These are phyloP conservation scores for Aureobasidium zeae DNA, from an alignment of 2,329 filamentous ascomycete genomes.

Conservation along the genomic window DNA sequence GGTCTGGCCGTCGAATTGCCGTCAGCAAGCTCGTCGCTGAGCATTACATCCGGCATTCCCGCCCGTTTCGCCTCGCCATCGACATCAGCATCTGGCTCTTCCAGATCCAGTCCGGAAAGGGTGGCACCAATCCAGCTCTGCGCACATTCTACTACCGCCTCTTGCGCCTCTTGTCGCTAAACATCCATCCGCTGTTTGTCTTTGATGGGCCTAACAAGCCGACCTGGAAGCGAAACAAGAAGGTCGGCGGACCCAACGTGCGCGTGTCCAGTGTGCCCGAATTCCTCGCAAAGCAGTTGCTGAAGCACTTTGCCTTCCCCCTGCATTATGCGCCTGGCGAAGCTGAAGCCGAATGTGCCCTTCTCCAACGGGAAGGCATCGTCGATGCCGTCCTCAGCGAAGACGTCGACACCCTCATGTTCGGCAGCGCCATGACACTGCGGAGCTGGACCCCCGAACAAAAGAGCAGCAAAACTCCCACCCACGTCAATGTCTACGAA, in stretches of 20 bases:
- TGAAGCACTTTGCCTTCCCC: conserved; percentile 76
- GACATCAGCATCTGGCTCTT: conserved; percentile 98
- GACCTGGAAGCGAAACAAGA: conserved; percentile 78
- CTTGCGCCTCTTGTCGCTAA: conserved; percentile 62
- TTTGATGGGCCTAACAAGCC: conserved; percentile 85
- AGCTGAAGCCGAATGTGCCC: conserved; percentile 89
- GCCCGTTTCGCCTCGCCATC: conserved; percentile 77
- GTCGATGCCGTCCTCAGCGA: conserved; percentile 93
- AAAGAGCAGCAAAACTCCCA: conserved; percentile 56
- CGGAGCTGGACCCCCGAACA: conserved; percentile 75
- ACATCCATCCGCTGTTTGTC: conserved; percentile 81
- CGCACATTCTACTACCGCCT: conserved; percentile 90
- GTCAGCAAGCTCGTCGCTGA: conserved; percentile 74
- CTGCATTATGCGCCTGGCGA: conserved; percentile 85
- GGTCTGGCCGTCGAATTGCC: conserved; percentile 66
- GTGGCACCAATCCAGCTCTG: conserved; percentile 81
- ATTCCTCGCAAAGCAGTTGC: conserved; percentile 70
- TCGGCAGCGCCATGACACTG: conserved; percentile 71
- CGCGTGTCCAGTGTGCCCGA: conserved; percentile 58
- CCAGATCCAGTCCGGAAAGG: conserved; percentile 74
- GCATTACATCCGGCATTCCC: conserved; percentile 58
- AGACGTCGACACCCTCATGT: conserved; percentile 97
- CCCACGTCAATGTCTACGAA: conserved; percentile 78
- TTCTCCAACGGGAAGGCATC: conserved; percentile 69
- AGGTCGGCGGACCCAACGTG: conserved; percentile 47